Evolutionary conservation across 2,329 filamentous ascomycete genomes (phyloP).

Genomic region (Exophiala calicioides): DNA sequence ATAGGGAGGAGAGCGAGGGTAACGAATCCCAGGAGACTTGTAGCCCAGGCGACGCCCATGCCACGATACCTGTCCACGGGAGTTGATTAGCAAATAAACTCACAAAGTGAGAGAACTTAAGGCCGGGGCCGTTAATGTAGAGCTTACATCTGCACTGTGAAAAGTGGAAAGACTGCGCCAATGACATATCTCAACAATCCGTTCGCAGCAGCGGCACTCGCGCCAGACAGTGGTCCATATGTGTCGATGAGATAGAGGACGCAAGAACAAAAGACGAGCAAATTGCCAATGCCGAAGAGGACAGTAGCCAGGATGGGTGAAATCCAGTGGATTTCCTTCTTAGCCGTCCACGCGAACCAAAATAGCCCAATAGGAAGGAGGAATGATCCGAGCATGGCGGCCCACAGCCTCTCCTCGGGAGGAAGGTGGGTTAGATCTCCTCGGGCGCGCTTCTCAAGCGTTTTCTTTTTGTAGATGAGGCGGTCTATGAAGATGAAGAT

Average conservation of each 20-base stretch:
- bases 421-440: conserved; percentile 35
- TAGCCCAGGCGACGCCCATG: conserved; percentile 38
- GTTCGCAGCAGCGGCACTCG: conserved; percentile 38
- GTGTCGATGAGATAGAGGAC: conserved; percentile 36
- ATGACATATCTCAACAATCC: conserved; percentile 36
- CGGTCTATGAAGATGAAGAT: conserved; percentile 30
- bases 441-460: conserved; percentile 9
- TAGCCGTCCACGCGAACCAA: conserved; percentile 51
- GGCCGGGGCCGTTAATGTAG: neutral
- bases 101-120: neutral
- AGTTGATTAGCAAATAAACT: neutral
- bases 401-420: conserved; percentile 52
- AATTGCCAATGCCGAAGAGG: conserved; percentile 34
- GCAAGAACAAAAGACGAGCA: conserved; percentile 49
- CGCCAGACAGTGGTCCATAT: conserved; percentile 34
- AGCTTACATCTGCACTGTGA: conserved; percentile 37
- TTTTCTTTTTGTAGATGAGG: conserved; percentile 26
- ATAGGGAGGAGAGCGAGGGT: conserved; percentile 41
- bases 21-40: conserved; percentile 38
- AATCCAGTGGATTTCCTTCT: conserved; percentile 44
- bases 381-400: conserved; percentile 53
- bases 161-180: conserved; percentile 41
- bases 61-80: conserved; percentile 28
- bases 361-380: conserved; percentile 49
- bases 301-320: conserved; percentile 30